Base-by-base conservation (phyloP, 192 early-diverging fungal species). In the Backusella tarrabulga region DNA sequence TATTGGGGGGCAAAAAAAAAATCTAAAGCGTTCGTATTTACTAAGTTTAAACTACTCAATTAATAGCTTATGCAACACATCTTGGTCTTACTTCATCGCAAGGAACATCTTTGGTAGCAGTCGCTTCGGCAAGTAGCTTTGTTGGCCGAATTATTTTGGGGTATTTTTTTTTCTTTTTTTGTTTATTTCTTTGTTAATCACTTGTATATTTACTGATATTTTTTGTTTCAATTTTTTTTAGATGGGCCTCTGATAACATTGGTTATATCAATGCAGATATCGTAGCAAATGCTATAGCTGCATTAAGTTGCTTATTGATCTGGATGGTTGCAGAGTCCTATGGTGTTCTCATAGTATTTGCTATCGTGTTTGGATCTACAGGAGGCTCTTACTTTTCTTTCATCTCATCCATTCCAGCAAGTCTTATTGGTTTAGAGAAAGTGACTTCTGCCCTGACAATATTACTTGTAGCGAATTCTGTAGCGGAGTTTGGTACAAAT, bases 321-420 rank as follows among this genome's bases (percentile, higher is more conserved):
- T 83, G 81, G 81, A 50, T 34, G 29, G 79, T 79, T 71, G 77
- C 81, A 0, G 60, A 26, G 3, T 74, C 34, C 17, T 79, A 76
- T 71, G 78, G 77, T 3, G 34, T 63, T 11, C 75, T 83, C 26
- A 42, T 83, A 36, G 81, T 42, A 7, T 83, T 72, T 67, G 50
- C 75, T 26, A 72, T 77, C 5, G 44, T 83, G 0, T 83, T 74
- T 77, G 81, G 81, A 26, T 36, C 77, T 0, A 69, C 73, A 35
- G 74, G 78, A 70, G 77, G 77, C n/a, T 67, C 77, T 1, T 83
- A 77, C 41, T 83, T 77, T 41, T 69, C 77, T 17, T 36, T 83
- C 5, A 60, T 80, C 8, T 76, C 79, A 19, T 54, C 79, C 11
- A 73, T 80, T 15, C 71, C 74, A 17, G 75, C 75, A 2, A 29